These are phyloP conservation scores for Laguncularia racemosa DNA, from an alignment of 345 rosid genomes.

Conservation along the genomic window DNA sequence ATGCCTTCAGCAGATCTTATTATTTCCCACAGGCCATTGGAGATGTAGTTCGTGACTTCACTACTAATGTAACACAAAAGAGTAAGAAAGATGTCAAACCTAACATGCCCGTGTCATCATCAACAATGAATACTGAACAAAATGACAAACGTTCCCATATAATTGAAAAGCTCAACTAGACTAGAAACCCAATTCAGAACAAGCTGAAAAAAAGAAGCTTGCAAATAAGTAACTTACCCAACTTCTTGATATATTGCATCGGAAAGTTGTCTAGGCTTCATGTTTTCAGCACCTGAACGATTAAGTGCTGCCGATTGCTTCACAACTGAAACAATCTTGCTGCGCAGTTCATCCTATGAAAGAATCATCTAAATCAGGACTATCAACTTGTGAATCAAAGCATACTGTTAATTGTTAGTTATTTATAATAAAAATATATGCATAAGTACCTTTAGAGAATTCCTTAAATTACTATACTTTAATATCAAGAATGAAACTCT, in stretches of 20 bases:
- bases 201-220: background rate
- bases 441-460: too few relatives aligned
- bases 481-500: too few relatives aligned
- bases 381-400: background rate
- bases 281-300: constrained; percentile 39
- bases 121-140: too few relatives aligned
- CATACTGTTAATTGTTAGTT: background rate
- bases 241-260: constrained; percentile 80
- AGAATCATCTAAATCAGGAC: constrained; percentile 6
- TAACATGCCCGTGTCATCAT: too few relatives aligned
- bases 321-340: constrained; percentile 49
- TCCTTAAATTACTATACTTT: too few relatives aligned
- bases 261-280: constrained; percentile 89
- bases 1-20: constrained; percentile 73
- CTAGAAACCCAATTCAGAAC: too few relatives aligned
- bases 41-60: constrained; percentile 57
- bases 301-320: constrained; percentile 61
- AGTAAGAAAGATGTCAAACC: too few relatives aligned
- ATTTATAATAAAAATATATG: too few relatives aligned
- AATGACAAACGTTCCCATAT: too few relatives aligned
- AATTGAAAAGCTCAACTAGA: too few relatives aligned
- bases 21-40: constrained; percentile 75
- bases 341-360: constrained; percentile 70
- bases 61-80: constrained; percentile 24
- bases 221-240: constrained; percentile 38